Evolutionary conservation across 129 eudicot species (phyloP), one percentile per base, ranked within the genome.

Genomic region (Escallonia rubra): DNA sequence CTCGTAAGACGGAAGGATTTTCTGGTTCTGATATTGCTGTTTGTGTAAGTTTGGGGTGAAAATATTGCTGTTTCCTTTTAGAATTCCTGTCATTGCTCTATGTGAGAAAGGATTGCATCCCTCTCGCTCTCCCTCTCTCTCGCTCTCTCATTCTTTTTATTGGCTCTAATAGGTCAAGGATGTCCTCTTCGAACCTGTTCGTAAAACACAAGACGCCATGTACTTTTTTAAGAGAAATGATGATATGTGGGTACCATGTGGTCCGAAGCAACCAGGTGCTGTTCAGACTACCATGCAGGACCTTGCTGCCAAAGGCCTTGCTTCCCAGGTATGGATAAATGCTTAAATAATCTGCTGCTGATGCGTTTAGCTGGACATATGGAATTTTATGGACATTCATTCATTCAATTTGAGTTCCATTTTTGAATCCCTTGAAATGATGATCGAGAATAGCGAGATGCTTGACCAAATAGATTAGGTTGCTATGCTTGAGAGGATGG

Each of bases 151-250:
- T 41, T 47, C 46, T 11, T 59, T 14, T 71, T 39, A 40, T 43
- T 80, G 59, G 64, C 3, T 68, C 62, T 53, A 63, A 66, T 69
- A 94, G 99, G 99, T 94, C 51, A 90, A 94, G 76, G 99, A 94
- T 76, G 99, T 94, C 48, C 82, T 94, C 44, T 94, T 94, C 72
- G 99, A 94, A 84, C 99, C 99, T 23, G 97, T 94, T 50, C 97
- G 99, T 41, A 94, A 94, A 80, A 94, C 99, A 6, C 99, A 94
- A 74, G 99, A 94, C 79, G 99, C 99, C 59, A 87, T 86, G 97
- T 90, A 76, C 71, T 94, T 94, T 55, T 61, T 84, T n/a, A 85
- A 85, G 82, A 84, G 85, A 34, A 72, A 80, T 68, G 81, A 79
- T 66, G 99, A 74, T 48, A 68, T 74, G 72, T 94, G 90, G 99